phyloP scores from a whole-genome alignment of 768 basidiomycete species.

The Hygrocybe punicea region DNA sequence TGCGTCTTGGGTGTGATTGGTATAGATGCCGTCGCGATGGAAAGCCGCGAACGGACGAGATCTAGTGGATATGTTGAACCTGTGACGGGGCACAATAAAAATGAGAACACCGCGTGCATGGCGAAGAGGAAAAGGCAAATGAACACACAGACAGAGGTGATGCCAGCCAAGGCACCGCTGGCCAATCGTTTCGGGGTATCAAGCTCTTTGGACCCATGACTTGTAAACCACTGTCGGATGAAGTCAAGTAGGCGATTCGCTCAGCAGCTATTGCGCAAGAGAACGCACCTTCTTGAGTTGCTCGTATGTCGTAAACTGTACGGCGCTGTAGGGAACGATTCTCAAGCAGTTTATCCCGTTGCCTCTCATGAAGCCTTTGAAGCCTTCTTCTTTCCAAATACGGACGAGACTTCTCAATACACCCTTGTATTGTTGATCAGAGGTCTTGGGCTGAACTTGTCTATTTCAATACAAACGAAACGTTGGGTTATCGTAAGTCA shows the following conservation, averaged over 20 bases:
- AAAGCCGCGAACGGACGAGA: constrained; percentile 86
- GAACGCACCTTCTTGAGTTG: constrained; percentile 74
- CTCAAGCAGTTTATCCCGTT: constrained; percentile 88
- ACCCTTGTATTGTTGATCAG: constrained; percentile 70
- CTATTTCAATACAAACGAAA: constrained; percentile 39
- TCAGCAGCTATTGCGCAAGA: not conserved
- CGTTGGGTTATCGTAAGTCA: not conserved
- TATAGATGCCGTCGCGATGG: constrained; percentile 88
- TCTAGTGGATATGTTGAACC: constrained; percentile 91
- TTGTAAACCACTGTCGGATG: constrained; percentile 61
- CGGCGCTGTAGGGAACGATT: constrained; percentile 90
- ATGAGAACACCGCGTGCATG: too few species aligned
- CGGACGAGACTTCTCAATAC: constrained; percentile 80
- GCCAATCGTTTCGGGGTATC: constrained; percentile 85
- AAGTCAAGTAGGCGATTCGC: constrained; percentile 32
- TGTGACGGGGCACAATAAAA: constrained; percentile 23
- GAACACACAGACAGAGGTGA: constrained; percentile 86
- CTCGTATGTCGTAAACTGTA: constrained; percentile 87
- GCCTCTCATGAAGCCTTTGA: constrained; percentile 89
- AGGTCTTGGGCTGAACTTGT: constrained; percentile 79
- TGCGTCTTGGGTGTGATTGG: constrained; percentile 25
- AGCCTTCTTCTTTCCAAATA: constrained; percentile 94
- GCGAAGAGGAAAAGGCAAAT: constrained; percentile 4
- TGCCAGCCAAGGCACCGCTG: constrained; percentile 88
- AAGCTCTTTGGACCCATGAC: constrained; percentile 64